Conservation (phyloP, 2,329 filamentous ascomycete genomes). For the Blastomyces emzantsi region DNA sequence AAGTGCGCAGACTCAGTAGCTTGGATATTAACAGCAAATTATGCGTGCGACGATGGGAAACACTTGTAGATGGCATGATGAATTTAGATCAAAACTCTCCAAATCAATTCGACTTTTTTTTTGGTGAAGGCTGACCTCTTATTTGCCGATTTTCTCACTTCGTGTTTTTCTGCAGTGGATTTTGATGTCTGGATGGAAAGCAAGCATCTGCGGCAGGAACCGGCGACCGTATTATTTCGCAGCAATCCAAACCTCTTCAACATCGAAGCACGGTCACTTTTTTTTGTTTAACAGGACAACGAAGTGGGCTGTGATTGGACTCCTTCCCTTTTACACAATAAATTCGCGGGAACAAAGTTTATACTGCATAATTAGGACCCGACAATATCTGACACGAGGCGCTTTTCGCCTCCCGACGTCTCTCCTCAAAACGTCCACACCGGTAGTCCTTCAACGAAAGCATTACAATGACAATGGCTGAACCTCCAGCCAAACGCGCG, state of each 20-base stretch:
- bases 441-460: background rate
- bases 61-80: slow-evolving; percentile 29
- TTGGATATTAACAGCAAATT: slow-evolving; percentile 77
- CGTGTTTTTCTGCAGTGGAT: background rate
- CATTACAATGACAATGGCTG: slow-evolving; percentile 27
- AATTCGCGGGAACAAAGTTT: background rate
- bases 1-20: slow-evolving; percentile 67
- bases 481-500: slow-evolving; percentile 43
- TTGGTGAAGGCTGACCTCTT: background rate
- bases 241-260: background rate
- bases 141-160: background rate
- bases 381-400: background rate
- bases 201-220: slow-evolving; percentile 16
- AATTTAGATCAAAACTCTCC: slow-evolving; percentile 9
- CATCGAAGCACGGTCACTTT: background rate
- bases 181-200: background rate
- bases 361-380: background rate
- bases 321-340: background rate
- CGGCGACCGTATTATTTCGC: slow-evolving; percentile 23
- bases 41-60: slow-evolving; percentile 65
- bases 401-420: background rate
- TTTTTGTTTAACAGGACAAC: background rate
- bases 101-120: slow-evolving; percentile 10
- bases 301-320: background rate
- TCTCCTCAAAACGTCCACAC: background rate